Conservation (phyloP, 2,329 filamentous ascomycete genomes). For the Alternaria longipes region DNA sequence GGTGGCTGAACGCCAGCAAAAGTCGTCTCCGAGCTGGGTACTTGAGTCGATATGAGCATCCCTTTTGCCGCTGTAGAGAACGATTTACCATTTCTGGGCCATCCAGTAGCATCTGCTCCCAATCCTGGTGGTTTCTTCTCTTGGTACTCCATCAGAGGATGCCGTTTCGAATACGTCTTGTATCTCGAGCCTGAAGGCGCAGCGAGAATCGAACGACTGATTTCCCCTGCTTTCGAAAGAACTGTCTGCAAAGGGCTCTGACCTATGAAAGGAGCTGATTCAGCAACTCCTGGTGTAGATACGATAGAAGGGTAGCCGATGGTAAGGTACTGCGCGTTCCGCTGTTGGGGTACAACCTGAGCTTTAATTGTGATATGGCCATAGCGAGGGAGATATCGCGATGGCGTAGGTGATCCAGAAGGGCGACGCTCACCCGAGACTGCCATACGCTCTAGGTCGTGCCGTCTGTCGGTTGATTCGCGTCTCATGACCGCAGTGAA, state of each 20-base stretch:
- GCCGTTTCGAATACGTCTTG: slow-evolving; percentile 20
- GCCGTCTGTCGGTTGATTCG: background rate
- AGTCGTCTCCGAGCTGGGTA: background rate
- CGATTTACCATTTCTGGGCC: background rate
- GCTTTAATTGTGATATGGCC: background rate
- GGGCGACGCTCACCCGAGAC: background rate
- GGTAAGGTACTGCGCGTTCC: background rate
- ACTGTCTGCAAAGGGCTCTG: slow-evolving; percentile 2
- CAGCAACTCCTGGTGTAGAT: background rate
- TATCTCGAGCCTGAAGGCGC: slow-evolving; percentile 18
- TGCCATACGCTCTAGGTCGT: background rate
- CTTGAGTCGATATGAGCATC: background rate
- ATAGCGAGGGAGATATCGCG: background rate
- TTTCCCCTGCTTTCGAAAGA: slow-evolving; percentile 12
- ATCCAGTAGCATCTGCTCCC: slow-evolving; percentile 7
- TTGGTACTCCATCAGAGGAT: background rate
- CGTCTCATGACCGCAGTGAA: background rate
- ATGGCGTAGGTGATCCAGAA: background rate
- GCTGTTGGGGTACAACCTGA: background rate
- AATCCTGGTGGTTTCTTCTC: background rate
- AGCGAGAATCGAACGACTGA: slow-evolving; percentile 25
- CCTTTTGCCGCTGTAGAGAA: background rate
- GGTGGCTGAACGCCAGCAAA: background rate
- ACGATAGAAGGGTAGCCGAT: background rate
- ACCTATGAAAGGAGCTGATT: background rate